These are phyloP conservation scores for Breviolum minutum DNA, from an alignment of 73 alveolate genomes.

Conservation along the genomic window DNA sequence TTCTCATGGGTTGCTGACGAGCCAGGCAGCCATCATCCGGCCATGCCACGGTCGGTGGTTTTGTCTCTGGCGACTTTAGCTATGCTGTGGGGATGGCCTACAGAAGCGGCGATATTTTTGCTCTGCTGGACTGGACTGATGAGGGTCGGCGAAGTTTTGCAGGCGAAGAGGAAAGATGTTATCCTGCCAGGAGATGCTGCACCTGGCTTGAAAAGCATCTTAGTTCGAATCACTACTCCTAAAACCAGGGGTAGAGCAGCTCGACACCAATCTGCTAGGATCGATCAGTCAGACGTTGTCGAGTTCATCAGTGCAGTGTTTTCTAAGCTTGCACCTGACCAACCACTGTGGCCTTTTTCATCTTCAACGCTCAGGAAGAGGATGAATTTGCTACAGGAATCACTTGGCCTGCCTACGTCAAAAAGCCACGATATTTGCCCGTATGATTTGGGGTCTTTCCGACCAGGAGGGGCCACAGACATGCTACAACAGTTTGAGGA, in stretches of 20 bases:
- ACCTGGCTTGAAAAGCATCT: background rate
- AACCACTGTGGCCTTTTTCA: background rate
- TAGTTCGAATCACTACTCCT: background rate
- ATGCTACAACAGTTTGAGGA: background rate
- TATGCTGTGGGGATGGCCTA: constrained; percentile 3
- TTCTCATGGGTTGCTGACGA: background rate
- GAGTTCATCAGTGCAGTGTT: background rate
- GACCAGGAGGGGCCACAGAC: constrained; percentile 4
- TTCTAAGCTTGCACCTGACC: background rate
- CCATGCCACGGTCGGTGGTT: background rate
- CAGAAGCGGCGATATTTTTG: background rate
- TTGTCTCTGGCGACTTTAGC: background rate
- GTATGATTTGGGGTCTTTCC: background rate
- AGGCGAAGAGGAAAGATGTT: background rate
- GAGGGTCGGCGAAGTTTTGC: background rate
- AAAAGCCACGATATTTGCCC: background rate
- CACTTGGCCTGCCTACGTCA: constrained; percentile 1
- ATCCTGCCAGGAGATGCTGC: background rate
- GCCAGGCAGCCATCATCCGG: background rate
- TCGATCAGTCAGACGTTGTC: background rate
- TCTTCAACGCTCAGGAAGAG: background rate
- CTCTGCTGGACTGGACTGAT: background rate
- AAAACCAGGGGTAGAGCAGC: constrained; percentile 4
- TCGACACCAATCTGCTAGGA: background rate
- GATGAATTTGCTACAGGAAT: background rate